Evolutionary conservation across 2,329 filamentous ascomycete species (phyloP), one percentile per base, ranked within the genome.

Genomic region (Macroventuria anomochaeta): DNA sequence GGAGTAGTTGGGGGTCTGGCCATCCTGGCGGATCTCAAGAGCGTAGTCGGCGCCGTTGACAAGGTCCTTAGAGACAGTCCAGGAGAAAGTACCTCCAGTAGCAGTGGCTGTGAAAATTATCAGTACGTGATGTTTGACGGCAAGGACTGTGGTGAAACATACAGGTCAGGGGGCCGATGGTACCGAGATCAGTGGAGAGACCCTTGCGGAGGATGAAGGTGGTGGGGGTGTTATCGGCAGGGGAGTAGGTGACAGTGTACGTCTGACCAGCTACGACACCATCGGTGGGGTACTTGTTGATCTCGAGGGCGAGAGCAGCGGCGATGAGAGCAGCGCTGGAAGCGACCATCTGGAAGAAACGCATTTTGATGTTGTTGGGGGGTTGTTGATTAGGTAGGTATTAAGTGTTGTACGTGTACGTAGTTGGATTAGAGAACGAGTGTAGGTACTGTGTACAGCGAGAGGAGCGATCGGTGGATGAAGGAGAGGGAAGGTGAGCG

Each of bases 171-270:
- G 76, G 76, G 42, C 70, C 67, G 42, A 87, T 69, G 42, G 80
- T 81, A 42, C 78, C 56, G 23, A 87, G 79, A 65, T 85, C 65
- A 46, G 63, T 71, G 2, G 80, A 70, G 15, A 70, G 53, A 38
- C 85, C 85, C 71, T 83, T 77, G 59, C 81, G 79, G 36, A 88
- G 77, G 48, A 78, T 79, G 61, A 88, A 80, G 33, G 80, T 85
- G 31, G 82, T 81, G 6, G 81, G 78, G 74, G 62, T 57, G 53
- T 62, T 61, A 53, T 73, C 68, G 48, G 76, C 72, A 39, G 75
- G 76, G 51, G 79, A 65, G 79, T 81, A 85, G 46, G 74, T 79
- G 42, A 85, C 67, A 12, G 72, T 79, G 57, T 77, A 74, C 23
- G 76, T 74, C 63, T 82, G 65, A 40, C 84, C 84, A 47, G 79